phyloP scores from a whole-genome alignment of 2,329 filamentous ascomycete genomes.

The Paecilomyces fulvus region DNA sequence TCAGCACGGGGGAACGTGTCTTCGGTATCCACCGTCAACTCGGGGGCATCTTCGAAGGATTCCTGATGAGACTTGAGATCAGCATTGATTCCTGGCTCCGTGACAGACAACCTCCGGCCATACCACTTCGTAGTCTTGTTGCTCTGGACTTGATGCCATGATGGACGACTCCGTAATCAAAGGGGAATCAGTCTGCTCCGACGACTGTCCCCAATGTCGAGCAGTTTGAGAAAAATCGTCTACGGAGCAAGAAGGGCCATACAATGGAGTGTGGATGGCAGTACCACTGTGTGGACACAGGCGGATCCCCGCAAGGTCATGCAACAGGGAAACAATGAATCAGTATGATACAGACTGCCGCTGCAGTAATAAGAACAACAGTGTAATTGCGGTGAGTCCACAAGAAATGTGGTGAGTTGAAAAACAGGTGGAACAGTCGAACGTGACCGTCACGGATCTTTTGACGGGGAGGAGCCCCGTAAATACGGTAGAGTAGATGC shows the following conservation, averaged over 20 bases:
- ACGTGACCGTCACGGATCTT: background rate
- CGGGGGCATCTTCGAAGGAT: conserved; percentile 72
- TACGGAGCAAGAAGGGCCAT: conserved; percentile 6
- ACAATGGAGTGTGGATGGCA: conserved; percentile 1
- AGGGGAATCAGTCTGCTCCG: conserved; percentile 1
- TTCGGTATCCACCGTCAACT: conserved; percentile 24
- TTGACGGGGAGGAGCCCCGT: background rate
- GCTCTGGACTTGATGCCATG: conserved; percentile 32
- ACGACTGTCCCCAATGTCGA: conserved; percentile 4
- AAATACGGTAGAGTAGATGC: background rate
- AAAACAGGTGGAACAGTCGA: background rate
- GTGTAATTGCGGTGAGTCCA: background rate
- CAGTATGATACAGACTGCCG: background rate
- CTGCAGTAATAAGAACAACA: background rate
- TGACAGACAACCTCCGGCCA: conserved; percentile 6
- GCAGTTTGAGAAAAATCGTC: conserved; percentile 1
- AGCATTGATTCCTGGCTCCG: conserved; percentile 6
- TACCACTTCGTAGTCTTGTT: conserved; percentile 37
- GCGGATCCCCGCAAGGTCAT: background rate
- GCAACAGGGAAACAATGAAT: background rate
- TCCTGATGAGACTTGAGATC: conserved; percentile 44
- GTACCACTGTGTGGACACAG: background rate
- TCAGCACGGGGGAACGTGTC: conserved; percentile 28
- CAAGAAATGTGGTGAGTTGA: background rate
- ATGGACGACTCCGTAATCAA: conserved; percentile 9